phyloP scores from a whole-genome alignment of 1,284 basidiomycete species.

The Phaffia rhodozyma region DNA sequence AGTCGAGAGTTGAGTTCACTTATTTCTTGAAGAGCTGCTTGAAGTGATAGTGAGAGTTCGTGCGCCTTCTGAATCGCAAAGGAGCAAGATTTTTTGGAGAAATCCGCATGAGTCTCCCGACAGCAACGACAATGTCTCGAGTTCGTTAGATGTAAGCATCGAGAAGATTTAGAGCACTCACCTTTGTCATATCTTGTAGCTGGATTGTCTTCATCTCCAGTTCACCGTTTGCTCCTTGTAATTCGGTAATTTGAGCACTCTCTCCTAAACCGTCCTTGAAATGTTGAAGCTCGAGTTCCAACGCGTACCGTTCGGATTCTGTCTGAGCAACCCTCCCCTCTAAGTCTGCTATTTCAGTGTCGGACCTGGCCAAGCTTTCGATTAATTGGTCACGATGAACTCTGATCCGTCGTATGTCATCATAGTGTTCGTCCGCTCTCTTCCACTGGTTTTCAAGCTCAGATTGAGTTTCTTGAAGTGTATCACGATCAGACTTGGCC shows the following conservation, averaged over 20 bases:
- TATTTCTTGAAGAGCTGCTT: not conserved
- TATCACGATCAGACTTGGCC: no score
- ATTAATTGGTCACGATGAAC: conserved; percentile 10
- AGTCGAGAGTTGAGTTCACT: not conserved
- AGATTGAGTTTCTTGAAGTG: no score
- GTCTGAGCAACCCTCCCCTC: not conserved
- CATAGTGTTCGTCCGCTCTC: conserved; percentile 5
- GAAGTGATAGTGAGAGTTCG: not conserved
- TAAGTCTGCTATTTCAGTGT: conserved; percentile 1
- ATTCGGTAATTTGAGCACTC: no score
- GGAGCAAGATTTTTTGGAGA: not conserved
- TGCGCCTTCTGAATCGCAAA: not conserved
- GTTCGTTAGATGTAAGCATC: not conserved
- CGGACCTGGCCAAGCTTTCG: not conserved
- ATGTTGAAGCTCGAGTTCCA: no score
- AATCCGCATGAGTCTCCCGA: not conserved
- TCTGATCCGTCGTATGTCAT: conserved; percentile 10
- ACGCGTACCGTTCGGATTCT: no score
- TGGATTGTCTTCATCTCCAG: no score
- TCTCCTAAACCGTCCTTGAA: no score
- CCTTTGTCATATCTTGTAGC: not conserved
- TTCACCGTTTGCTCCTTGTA: no score
- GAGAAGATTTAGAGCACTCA: not conserved
- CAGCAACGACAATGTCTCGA: not conserved
- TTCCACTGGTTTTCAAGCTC: conserved; percentile 18